These are phyloP conservation scores for Alternaria ventricosa DNA, from an alignment of 2,329 filamentous ascomycete species.

Conservation along the genomic window DNA sequence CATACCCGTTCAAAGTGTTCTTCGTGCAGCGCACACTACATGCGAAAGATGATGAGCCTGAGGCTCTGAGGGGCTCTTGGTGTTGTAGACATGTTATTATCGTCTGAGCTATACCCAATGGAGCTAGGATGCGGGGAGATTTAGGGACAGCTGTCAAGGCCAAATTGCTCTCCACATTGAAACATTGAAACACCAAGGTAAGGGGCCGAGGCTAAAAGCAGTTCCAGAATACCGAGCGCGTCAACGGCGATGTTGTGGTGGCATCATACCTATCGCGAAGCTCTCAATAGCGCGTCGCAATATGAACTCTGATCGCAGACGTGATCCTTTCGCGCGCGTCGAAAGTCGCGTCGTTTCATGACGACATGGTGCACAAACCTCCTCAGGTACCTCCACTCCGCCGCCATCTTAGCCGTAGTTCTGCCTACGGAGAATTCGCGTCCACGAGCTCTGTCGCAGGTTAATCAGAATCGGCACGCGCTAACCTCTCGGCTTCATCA, in stretches of 20 bases:
- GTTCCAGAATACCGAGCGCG: not conserved
- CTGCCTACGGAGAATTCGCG: not conserved
- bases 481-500: conserved; percentile 5
- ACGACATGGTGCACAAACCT: not conserved
- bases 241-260: not conserved
- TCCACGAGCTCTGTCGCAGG: not conserved
- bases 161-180: conserved; percentile 3
- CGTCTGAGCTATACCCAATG: not conserved
- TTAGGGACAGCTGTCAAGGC: not conserved
- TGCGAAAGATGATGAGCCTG: not conserved
- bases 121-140: not conserved
- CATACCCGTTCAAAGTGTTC: not conserved
- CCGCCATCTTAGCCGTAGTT: not conserved
- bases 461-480: not conserved
- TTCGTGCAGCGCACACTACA: not conserved
- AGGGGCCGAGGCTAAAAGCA: conserved; percentile 2
- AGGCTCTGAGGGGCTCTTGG: not conserved
- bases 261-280: not conserved
- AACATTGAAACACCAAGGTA: conserved; percentile 2
- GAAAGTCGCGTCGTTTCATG: not conserved
- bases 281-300: not conserved
- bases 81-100: not conserved
- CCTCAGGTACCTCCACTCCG: not conserved
- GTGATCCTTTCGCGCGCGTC: not conserved
- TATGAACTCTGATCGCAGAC: not conserved